These are phyloP conservation scores for Lactarius quietus DNA, from an alignment of 768 basidiomycete species.

Conservation along the genomic window DNA sequence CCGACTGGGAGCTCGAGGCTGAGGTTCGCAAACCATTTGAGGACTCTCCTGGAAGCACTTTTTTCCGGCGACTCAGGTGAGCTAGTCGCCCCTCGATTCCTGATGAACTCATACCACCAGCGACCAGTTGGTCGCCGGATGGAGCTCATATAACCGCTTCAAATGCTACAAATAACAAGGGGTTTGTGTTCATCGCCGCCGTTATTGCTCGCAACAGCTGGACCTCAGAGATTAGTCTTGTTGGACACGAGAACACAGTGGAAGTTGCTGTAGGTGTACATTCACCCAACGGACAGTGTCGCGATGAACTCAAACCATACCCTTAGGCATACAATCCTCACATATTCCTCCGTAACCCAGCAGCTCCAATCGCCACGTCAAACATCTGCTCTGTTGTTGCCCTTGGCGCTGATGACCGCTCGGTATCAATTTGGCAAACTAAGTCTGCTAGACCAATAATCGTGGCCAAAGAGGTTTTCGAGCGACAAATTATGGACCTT, in stretches of 20 bases:
- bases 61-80: slow-evolving; percentile 87
- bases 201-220: slow-evolving; percentile 88
- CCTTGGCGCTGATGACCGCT: slow-evolving; percentile 89
- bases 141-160: slow-evolving; percentile 98
- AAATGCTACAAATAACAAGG: slow-evolving; percentile 93
- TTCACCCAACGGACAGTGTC: background rate
- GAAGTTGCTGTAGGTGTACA: slow-evolving; percentile 76
- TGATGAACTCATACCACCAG: background rate
- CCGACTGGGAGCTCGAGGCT: slow-evolving; percentile 83
- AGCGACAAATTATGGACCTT: slow-evolving; percentile 91
- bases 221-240: slow-evolving; percentile 89
- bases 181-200: slow-evolving; percentile 96
- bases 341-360: slow-evolving; percentile 79
- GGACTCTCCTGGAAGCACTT: slow-evolving; percentile 91
- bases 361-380: slow-evolving; percentile 61
- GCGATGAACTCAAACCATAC: background rate
- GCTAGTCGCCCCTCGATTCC: slow-evolving; percentile 1
- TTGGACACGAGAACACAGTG: slow-evolving; percentile 96
- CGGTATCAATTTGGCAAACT: slow-evolving; percentile 95
- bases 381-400: slow-evolving; percentile 93
- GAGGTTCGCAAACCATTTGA: slow-evolving; percentile 89
- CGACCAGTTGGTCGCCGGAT: slow-evolving; percentile 91
- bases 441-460: slow-evolving; percentile 87
- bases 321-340: slow-evolving; percentile 89
- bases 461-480: slow-evolving; percentile 92